phyloP scores from a whole-genome alignment of 352 stramenopile genomes.

The Phytophthora pluvialis region DNA sequence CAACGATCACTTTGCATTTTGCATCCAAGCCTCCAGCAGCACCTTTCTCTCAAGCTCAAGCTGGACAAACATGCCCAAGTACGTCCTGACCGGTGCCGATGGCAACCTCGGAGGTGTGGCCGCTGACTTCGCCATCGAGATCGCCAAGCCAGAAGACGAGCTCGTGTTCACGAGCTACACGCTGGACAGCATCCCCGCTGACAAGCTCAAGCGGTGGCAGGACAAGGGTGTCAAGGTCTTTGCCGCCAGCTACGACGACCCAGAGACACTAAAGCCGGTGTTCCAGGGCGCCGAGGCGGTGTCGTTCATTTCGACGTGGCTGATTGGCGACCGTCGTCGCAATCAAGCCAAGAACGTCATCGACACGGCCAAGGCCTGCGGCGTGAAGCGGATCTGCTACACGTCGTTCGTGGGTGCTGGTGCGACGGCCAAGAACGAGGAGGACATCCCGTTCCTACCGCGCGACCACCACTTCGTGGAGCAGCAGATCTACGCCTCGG shows the following conservation, averaged over 20 bases:
- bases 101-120: slow-evolving; percentile 35
- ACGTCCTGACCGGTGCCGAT: slow-evolving; percentile 33
- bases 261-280: slow-evolving; percentile 27
- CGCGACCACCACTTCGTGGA: slow-evolving; percentile 38
- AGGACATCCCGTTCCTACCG: slow-evolving; percentile 40
- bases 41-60: neutral
- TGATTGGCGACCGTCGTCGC: slow-evolving; percentile 28
- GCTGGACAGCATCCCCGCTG: slow-evolving; percentile 26
- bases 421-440: slow-evolving; percentile 24
- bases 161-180: slow-evolving; percentile 38
- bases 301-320: slow-evolving; percentile 33
- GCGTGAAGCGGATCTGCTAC: slow-evolving; percentile 39
- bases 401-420: slow-evolving; percentile 36
- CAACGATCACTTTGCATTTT: neutral
- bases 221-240: slow-evolving; percentile 25
- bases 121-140: slow-evolving; percentile 32
- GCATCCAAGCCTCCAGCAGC: neutral
- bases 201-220: slow-evolving; percentile 19
- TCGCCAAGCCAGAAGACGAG: slow-evolving; percentile 27
- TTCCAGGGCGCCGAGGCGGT: slow-evolving; percentile 31
- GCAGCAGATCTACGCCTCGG: slow-evolving; percentile 28
- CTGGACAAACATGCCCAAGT: slow-evolving; percentile 25
- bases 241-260: slow-evolving; percentile 29
- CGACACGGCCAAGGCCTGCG: slow-evolving; percentile 24
- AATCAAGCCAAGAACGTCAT: slow-evolving; percentile 30